Conservation (phyloP, 129 eudicot species). For the Flaveria sonorensis region DNA sequence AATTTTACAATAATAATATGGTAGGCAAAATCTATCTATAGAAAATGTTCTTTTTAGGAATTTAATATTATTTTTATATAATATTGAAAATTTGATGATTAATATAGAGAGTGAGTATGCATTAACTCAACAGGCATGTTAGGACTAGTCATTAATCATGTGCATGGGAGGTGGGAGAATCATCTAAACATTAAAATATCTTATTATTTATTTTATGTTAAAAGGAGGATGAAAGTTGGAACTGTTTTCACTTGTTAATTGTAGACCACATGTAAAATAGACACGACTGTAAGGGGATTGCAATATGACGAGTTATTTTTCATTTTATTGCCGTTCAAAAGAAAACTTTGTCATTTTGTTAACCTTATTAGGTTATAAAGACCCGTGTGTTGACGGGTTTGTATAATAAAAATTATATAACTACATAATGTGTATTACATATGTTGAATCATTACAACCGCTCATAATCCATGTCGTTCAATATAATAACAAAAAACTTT, state of each 20-base stretch:
- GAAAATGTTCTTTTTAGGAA: not conserved
- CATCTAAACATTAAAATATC: not conserved
- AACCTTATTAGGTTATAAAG: too few species aligned
- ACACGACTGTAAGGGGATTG: not conserved
- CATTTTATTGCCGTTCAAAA: too few species aligned
- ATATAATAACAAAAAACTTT: too few species aligned
- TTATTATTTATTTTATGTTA: not conserved
- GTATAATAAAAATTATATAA: too few species aligned
- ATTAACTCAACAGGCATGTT: not conserved
- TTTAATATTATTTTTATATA: not conserved
- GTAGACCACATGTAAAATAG: not conserved
- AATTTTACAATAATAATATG: too few species aligned
- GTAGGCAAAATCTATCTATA: not conserved
- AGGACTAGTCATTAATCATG: conserved; percentile 6
- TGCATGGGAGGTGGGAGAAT: conserved; percentile 20
- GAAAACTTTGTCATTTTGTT: not conserved
- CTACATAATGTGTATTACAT: too few species aligned
- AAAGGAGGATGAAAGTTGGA: not conserved
- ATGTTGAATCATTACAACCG: too few species aligned
- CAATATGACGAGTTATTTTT: too few species aligned
- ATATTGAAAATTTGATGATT: not conserved
- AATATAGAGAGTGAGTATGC: conserved; percentile 7
- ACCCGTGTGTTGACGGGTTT: too few species aligned
- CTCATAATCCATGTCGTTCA: too few species aligned
- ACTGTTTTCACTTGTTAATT: not conserved